These are phyloP conservation scores for Porphyra umbilicalis DNA, from an alignment of 31 red algal genomes.

Conservation along the genomic window DNA sequence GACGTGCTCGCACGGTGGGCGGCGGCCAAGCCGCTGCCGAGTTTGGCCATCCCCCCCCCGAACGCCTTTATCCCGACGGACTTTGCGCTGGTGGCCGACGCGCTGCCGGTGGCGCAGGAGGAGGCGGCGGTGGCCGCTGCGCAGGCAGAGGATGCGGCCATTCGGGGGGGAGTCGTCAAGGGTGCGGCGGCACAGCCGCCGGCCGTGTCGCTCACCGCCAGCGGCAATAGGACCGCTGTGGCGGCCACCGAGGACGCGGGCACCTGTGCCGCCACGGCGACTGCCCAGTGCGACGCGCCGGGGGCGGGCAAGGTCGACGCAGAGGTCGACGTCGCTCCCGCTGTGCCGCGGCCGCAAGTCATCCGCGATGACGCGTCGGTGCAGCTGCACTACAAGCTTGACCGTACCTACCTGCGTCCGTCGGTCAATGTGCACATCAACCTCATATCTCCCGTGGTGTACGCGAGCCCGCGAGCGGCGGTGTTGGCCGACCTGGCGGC, in stretches of 20 bases:
- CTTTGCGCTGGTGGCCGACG: constrained; percentile 50
- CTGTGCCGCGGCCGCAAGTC: constrained; percentile 8
- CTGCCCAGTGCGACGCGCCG: background rate
- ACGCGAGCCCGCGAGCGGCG: constrained; percentile 37
- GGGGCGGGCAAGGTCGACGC: background rate
- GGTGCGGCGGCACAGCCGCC: background rate
- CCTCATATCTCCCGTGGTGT: constrained; percentile 32
- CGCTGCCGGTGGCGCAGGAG: constrained; percentile 18
- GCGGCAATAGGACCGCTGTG: no score
- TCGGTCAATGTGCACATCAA: constrained; percentile 33
- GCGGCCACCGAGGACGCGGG: background rate
- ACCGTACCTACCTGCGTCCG: constrained; percentile 65
- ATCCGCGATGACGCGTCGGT: constrained; percentile 34
- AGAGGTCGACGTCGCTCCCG: background rate
- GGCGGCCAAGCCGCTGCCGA: constrained; percentile 4
- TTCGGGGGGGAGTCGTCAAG: background rate
- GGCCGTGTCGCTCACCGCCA: background rate
- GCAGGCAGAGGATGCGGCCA: background rate
- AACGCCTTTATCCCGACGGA: constrained; percentile 79
- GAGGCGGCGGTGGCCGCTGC: constrained; percentile 10
- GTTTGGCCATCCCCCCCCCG: constrained; percentile 40
- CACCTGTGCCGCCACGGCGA: background rate
- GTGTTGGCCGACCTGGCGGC: constrained; percentile 54
- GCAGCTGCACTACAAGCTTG: constrained; percentile 65
- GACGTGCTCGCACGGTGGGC: constrained; percentile 20